Conservation (phyloP, 306 rosid species). For the Vachellia pachyceras region DNA sequence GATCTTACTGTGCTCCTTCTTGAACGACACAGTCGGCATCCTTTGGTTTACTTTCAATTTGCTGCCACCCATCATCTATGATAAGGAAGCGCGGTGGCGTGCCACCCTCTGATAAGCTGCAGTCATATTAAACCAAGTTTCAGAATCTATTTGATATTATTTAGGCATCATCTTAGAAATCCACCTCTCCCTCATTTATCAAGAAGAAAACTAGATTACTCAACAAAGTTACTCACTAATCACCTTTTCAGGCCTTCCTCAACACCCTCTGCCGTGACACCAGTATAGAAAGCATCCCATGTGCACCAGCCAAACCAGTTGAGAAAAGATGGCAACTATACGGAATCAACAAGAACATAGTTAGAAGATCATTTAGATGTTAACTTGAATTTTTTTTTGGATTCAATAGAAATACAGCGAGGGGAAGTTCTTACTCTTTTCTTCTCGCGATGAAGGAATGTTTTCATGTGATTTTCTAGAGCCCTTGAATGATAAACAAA, state of each 20-base stretch:
- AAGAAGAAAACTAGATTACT: background rate
- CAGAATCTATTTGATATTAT: background rate
- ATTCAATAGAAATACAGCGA: constrained; percentile 2
- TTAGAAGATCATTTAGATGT: constrained; percentile 31
- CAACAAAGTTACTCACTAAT: background rate
- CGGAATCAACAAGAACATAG: constrained; percentile 28
- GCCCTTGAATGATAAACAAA: constrained; percentile 49
- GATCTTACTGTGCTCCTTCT: constrained; percentile 95
- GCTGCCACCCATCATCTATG: constrained; percentile 99
- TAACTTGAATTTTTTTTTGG: background rate
- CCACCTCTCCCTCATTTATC: constrained; percentile 1
- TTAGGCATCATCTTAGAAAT: background rate
- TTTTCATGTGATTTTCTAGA: constrained; percentile 82
- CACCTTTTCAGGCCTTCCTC: constrained; percentile 88
- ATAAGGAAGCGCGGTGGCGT: constrained; percentile 88
- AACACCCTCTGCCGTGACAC: constrained; percentile 96
- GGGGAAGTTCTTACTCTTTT: constrained; percentile 60
- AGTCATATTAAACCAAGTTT: constrained; percentile 40
- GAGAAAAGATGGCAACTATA: constrained; percentile 82
- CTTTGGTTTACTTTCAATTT: constrained; percentile 77
- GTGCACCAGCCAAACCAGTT: constrained; percentile 99
- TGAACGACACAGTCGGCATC: constrained; percentile 65
- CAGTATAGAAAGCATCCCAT: constrained; percentile 99
- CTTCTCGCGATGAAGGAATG: constrained; percentile 90
- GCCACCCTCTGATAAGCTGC: constrained; percentile 85